Evolutionary conservation across 169 alveolate genomes (phyloP).

Genomic region (Plasmodium cynomolgi): DNA sequence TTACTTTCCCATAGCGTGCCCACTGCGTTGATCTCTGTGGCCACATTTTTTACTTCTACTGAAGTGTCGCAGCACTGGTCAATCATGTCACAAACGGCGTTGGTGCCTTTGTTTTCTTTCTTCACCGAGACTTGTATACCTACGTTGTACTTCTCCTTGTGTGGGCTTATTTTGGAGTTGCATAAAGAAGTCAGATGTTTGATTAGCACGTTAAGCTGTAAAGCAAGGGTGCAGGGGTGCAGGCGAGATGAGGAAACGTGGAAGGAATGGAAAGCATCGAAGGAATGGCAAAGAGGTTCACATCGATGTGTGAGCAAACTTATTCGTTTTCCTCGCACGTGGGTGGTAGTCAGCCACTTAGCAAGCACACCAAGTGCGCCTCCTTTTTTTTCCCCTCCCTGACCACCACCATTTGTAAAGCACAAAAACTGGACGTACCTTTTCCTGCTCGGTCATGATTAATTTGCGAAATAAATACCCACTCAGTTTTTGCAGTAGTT

Average conservation of each 20-base stretch:
- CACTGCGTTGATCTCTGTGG: background rate
- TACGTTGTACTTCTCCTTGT: slow-evolving; percentile 2
- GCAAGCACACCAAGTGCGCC: background rate
- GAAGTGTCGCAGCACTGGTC: slow-evolving; percentile 28
- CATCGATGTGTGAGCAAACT: background rate
- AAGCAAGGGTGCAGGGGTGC: background rate
- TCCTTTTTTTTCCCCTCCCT: background rate
- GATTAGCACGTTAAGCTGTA: slow-evolving; percentile 56
- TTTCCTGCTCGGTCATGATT: slow-evolving; percentile 68
- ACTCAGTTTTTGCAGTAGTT: slow-evolving; percentile 44
- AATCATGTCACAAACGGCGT: slow-evolving; percentile 56
- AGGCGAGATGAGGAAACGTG: background rate
- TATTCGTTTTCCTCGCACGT: background rate
- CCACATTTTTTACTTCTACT: slow-evolving; percentile 18
- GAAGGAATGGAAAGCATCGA: background rate
- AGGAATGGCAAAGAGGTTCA: background rate
- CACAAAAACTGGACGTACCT: slow-evolving; percentile 8
- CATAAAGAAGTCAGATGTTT: slow-evolving; percentile 37
- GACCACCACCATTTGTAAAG: background rate
- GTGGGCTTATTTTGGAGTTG: background rate
- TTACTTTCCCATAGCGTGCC: background rate
- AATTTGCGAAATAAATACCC: slow-evolving; percentile 62
- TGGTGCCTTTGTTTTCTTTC: slow-evolving; percentile 28
- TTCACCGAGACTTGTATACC: slow-evolving; percentile 35
- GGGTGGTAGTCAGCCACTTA: background rate